phyloP scores from a whole-genome alignment of 208 protist genomes.

The Crithidia brevicula region DNA sequence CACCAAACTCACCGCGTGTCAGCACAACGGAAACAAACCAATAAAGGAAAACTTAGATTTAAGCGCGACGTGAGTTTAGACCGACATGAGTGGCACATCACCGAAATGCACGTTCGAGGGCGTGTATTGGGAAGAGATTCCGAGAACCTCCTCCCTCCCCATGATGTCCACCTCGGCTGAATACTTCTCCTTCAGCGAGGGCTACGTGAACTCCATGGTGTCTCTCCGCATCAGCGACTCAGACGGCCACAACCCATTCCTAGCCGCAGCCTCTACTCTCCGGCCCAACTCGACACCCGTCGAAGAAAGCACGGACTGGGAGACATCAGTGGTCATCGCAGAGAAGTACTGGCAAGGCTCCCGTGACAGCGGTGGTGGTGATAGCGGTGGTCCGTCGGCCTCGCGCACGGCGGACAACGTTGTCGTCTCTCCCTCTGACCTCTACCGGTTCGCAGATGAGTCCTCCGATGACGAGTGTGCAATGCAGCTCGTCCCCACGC shows the following conservation, averaged over 20 bases:
- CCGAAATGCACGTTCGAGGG: not conserved
- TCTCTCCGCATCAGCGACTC: not conserved
- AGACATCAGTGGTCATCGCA: not conserved
- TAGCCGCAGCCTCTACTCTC: not conserved
- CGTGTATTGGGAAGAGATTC: not conserved
- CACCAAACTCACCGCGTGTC: too few relatives aligned
- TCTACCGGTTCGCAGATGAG: not conserved
- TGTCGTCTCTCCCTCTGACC: not conserved
- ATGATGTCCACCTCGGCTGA: too few relatives aligned
- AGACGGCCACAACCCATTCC: not conserved
- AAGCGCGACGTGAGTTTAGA: too few relatives aligned
- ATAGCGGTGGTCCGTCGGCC: not conserved
- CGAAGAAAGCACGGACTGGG: too few relatives aligned
- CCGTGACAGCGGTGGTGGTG: not conserved
- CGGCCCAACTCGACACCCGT: too few relatives aligned
- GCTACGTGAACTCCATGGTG: not conserved
- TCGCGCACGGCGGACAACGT: not conserved
- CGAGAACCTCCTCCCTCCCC: not conserved
- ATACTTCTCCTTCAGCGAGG: not conserved
- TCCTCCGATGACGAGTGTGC: not conserved
- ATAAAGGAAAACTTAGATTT: too few relatives aligned
- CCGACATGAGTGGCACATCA: not conserved
- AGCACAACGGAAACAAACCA: too few relatives aligned
- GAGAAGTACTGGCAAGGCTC: not conserved
- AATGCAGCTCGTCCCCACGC: not conserved